phyloP scores from a whole-genome alignment of 306 rosid genomes.

The Corylus heterophylla region DNA sequence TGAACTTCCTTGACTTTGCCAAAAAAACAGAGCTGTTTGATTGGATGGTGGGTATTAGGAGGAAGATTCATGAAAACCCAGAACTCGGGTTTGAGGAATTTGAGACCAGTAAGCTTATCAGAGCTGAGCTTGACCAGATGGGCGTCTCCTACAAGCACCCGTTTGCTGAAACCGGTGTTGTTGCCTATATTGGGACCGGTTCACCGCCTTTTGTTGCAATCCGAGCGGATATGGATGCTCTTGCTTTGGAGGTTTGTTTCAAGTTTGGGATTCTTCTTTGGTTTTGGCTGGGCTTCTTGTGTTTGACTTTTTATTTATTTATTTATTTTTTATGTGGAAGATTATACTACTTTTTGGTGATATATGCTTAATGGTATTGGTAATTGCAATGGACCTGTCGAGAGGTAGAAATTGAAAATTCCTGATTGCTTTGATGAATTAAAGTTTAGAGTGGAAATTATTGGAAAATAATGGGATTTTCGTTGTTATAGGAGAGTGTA shows the following conservation, averaged over 20 bases:
- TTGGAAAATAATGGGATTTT: neutral
- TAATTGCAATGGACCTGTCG: neutral
- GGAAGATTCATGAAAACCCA: slow-evolving; percentile 83
- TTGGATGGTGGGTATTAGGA: slow-evolving; percentile 65
- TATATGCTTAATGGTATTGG: neutral
- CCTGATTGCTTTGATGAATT: neutral
- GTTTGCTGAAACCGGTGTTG: slow-evolving; percentile 70
- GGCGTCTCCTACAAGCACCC: slow-evolving; percentile 61
- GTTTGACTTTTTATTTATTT: neutral
- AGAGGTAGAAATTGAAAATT: neutral
- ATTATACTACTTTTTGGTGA: neutral
- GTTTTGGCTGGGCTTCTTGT: neutral
- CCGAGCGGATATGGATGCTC: slow-evolving; percentile 96
- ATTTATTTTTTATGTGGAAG: neutral
- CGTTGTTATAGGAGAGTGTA: slow-evolving; percentile 55
- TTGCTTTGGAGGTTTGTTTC: slow-evolving; percentile 58
- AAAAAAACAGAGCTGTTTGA: slow-evolving; percentile 48
- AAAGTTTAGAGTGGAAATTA: neutral
- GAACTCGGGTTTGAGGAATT: slow-evolving; percentile 77
- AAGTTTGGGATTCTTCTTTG: neutral
- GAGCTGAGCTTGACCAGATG: slow-evolving; percentile 61
- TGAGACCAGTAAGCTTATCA: slow-evolving; percentile 74
- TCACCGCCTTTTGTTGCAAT: slow-evolving; percentile 77
- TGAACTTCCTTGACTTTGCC: slow-evolving; percentile 46
- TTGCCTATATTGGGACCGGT: slow-evolving; percentile 71